Evolutionary conservation across 805 yeast genomes (phyloP).

Genomic region (Saturnispora hagleri): DNA sequence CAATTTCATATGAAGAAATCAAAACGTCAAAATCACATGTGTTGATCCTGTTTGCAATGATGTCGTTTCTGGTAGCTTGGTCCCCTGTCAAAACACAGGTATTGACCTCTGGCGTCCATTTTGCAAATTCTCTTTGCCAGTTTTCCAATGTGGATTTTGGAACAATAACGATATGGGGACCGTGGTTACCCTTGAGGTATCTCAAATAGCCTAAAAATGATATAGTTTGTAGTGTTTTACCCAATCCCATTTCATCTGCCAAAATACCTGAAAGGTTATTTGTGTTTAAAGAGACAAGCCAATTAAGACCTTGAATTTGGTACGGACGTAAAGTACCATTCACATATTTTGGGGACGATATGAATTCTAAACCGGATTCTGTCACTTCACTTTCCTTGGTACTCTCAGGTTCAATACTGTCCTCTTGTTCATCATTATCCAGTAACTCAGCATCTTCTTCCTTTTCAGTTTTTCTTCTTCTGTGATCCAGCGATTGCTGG

Average conservation of each 20-base stretch:
- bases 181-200: slow-evolving; percentile 66
- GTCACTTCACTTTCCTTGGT: slow-evolving; percentile 13
- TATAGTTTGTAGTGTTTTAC: slow-evolving; percentile 91
- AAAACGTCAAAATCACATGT: slow-evolving; percentile 81
- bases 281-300: slow-evolving; percentile 85
- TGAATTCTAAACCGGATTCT: slow-evolving; percentile 34
- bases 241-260: slow-evolving; percentile 98
- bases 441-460: slow-evolving; percentile 74
- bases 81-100: slow-evolving; percentile 82
- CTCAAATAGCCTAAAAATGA: slow-evolving; percentile 85
- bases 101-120: slow-evolving; percentile 93
- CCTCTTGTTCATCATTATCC: slow-evolving; percentile 28
- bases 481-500: slow-evolving; percentile 24
- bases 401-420: slow-evolving; percentile 10
- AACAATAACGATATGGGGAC: slow-evolving; percentile 86
- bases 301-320: slow-evolving; percentile 90
- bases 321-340: slow-evolving; percentile 79
- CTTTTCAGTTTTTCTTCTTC: slow-evolving; percentile 63
- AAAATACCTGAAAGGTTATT: slow-evolving; percentile 84
- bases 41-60: slow-evolving; percentile 51
- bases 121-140: slow-evolving; percentile 90
- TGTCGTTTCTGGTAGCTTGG: slow-evolving; percentile 63
- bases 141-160: slow-evolving; percentile 95
- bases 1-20: slow-evolving; percentile 89
- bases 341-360: slow-evolving; percentile 60